phyloP scores from a whole-genome alignment of 140 eudicot species.

The Artemisia princeps region DNA sequence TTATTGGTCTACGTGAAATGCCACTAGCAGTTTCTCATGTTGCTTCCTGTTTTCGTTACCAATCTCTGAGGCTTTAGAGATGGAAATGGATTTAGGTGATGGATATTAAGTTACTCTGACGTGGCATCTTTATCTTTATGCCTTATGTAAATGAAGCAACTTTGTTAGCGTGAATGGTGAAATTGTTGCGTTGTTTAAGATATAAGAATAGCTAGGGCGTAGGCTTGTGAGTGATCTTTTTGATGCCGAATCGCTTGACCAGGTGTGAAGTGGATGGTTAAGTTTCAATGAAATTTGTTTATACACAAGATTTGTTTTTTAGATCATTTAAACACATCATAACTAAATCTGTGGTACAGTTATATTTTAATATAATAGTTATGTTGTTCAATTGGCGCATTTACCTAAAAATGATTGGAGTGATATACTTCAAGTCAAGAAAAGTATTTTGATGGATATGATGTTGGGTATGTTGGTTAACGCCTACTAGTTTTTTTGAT shows the following conservation, averaged over 20 bases:
- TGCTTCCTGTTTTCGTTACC: neutral
- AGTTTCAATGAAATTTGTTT: no score
- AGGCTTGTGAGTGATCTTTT: neutral
- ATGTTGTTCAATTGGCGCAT: no score
- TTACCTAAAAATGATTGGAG: no score
- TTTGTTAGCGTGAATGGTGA: no score
- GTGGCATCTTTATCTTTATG: neutral
- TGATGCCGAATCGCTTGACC: neutral
- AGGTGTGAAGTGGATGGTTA: neutral
- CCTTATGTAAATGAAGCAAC: neutral
- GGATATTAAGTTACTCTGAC: slow-evolving; percentile 1
- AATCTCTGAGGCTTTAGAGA: slow-evolving; percentile 1
- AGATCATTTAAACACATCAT: no score
- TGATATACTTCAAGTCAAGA: no score
- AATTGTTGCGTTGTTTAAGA: neutral
- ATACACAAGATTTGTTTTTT: no score
- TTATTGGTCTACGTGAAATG: slow-evolving; percentile 12
- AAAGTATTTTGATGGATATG: no score
- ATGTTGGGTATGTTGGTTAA: neutral
- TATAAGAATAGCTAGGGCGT: no score
- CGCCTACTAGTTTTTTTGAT: no score
- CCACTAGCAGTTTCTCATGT: slow-evolving; percentile 8
- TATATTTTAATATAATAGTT: no score
- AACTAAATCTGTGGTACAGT: no score
- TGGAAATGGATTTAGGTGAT: neutral